These are phyloP conservation scores for Trypethelium eluteriae DNA, from an alignment of 495 filamentous ascomycete genomes.

Conservation along the genomic window DNA sequence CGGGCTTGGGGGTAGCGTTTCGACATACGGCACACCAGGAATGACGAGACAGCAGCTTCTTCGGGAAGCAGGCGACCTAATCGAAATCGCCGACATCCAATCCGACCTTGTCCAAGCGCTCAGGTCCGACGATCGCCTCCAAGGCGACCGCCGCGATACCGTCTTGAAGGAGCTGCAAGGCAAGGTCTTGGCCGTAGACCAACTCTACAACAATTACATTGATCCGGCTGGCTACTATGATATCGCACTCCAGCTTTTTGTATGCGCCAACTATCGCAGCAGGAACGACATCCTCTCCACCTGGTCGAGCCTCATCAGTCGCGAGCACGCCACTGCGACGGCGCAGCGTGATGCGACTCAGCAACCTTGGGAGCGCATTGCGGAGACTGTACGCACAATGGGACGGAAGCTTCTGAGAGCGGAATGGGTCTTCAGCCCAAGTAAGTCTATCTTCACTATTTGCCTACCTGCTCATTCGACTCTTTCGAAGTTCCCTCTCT, in stretches of 20 bases:
- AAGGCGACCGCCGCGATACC: constrained; percentile 48
- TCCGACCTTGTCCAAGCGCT: constrained; percentile 81
- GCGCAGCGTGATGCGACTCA: constrained; percentile 51
- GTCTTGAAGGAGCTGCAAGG: constrained; percentile 64
- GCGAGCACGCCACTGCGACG: background rate
- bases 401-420: constrained; percentile 54
- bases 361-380: constrained; percentile 74
- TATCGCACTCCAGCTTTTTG: constrained; percentile 83
- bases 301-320: constrained; percentile 68
- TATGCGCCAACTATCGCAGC: constrained; percentile 79
- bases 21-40: constrained; percentile 48
- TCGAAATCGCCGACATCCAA: constrained; percentile 92
- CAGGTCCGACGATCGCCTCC: constrained; percentile 61
- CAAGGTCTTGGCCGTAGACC: constrained; percentile 60
- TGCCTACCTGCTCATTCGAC: background rate
- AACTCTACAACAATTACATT: constrained; percentile 87
- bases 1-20: background rate
- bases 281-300: constrained; percentile 68
- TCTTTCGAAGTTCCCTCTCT: too few species aligned
- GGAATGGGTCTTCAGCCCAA: constrained; percentile 7
- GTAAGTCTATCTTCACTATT: background rate
- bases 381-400: constrained; percentile 64
- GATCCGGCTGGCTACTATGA: constrained; percentile 87
- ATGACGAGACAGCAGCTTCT: constrained; percentile 67
- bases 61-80: constrained; percentile 72